Percentiles rank a stretch among this genome's conserved stretches.
Evolutionary conservation across 2,329 filamentous ascomycete species (phyloP).

Genomic region (Sclerotinia minor): DNA sequence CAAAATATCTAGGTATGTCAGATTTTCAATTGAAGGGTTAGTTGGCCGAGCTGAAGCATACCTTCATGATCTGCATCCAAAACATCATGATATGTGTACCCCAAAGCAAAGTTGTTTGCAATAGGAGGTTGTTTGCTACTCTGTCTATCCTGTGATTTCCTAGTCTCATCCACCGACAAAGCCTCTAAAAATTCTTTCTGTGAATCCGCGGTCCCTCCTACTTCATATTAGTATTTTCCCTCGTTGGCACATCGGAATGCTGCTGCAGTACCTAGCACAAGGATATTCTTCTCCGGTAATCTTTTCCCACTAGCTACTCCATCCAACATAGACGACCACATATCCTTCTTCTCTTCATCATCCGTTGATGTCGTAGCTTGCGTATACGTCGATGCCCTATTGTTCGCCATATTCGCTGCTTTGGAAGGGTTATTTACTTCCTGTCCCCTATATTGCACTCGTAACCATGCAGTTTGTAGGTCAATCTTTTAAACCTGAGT

Average conservation of each 20-base stretch:
- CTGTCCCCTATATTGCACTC: conserved; percentile 24
- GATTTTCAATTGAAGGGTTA: conserved; percentile 16
- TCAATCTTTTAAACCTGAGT: conserved; percentile 15
- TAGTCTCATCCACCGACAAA: conserved; percentile 46
- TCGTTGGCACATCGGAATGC: conserved; percentile 17
- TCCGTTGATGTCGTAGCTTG: conserved; percentile 55
- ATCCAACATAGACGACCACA: conserved; percentile 94
- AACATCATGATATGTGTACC: conserved; percentile 94
- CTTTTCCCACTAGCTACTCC: conserved; percentile 86
- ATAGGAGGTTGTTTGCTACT: conserved; percentile 68
- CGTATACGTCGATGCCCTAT: conserved; percentile 48
- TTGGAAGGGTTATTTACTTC: conserved; percentile 23
- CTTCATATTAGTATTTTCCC: conserved; percentile 36
- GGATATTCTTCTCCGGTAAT: conserved; percentile 85
- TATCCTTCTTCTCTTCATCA: conserved; percentile 71
- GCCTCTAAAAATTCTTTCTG: conserved; percentile 80
- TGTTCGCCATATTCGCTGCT: conserved; percentile 35
- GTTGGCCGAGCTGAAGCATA: conserved; percentile 44
- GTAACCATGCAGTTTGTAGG: conserved; percentile 24
- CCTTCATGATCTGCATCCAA: conserved; percentile 92
- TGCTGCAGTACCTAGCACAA: conserved; percentile 69
- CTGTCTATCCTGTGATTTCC: conserved; percentile 52
- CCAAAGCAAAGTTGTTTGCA: conserved; percentile 88
- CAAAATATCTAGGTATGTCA: conserved; percentile 66
- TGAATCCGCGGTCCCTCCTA: conserved; percentile 78